Conservation (phyloP, 768 basidiomycete species). For the Calocybe indica region DNA sequence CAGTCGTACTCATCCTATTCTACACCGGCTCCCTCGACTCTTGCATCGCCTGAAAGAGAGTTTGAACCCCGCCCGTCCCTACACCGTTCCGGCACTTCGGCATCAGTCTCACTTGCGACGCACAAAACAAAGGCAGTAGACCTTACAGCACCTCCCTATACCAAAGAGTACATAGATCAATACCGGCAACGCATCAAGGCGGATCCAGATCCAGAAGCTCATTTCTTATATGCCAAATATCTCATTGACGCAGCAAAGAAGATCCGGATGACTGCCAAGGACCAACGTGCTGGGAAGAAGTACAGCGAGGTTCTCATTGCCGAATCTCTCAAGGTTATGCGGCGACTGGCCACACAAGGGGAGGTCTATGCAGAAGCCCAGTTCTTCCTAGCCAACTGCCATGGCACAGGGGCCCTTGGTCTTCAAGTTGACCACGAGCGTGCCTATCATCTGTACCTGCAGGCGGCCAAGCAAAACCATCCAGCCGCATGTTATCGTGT, state of each 20-base stretch:
- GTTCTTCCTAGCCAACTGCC: constrained; percentile 96
- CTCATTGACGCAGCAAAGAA: constrained; percentile 97
- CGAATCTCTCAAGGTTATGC: constrained; percentile 89
- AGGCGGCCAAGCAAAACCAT: constrained; percentile 97
- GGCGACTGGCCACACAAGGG: constrained; percentile 87
- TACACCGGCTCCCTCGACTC: constrained; percentile 18
- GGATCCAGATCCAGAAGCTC: constrained; percentile 97
- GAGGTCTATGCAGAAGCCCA: constrained; percentile 94
- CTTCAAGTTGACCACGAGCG: constrained; percentile 96
- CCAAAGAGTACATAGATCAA: constrained; percentile 95
- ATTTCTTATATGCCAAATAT: constrained; percentile 97
- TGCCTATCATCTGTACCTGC: constrained; percentile 94
- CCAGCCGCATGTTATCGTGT: constrained; percentile 93
- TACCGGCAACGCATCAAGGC: constrained; percentile 96
- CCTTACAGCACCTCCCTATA: constrained; percentile 79
- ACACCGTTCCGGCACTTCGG: constrained; percentile 50
- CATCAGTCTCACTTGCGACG: constrained; percentile 51
- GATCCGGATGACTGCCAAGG: constrained; percentile 65
- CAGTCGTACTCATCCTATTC: constrained; percentile 12
- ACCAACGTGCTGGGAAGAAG: constrained; percentile 81
- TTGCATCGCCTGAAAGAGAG: constrained; percentile 25
- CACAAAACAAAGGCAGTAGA: constrained; percentile 79
- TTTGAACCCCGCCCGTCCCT: constrained; percentile 54
- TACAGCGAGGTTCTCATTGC: constrained; percentile 83
- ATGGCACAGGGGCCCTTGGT: constrained; percentile 94